Evolutionary conservation across 2,329 filamentous ascomycete species (phyloP).

Genomic region (Fusarium lateritium): DNA sequence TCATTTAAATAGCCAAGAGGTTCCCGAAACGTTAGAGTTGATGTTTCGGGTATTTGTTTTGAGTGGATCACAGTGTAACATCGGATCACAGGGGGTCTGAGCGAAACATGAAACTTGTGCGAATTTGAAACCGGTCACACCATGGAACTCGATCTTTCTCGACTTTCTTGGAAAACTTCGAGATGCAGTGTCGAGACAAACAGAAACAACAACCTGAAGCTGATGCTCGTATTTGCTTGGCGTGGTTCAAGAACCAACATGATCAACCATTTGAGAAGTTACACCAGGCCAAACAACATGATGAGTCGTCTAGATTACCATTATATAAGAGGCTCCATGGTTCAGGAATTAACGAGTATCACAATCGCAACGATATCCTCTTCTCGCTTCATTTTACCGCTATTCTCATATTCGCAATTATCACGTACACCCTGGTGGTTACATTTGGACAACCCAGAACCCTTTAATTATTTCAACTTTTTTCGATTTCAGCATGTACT

Average conservation of each 20-base stretch:
- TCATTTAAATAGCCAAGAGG: not conserved
- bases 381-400: not conserved
- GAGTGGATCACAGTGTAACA: not conserved
- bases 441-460: not conserved
- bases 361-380: conserved; percentile 4
- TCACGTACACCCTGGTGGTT: conserved; percentile 15
- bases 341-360: not conserved
- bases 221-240: not conserved
- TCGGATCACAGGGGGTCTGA: conserved; percentile 16
- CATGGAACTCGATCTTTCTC: not conserved
- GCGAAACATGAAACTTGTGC: conserved; percentile 28
- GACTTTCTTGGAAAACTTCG: not conserved
- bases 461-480: not conserved
- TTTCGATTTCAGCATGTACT: conserved; percentile 49
- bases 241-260: conserved; percentile 5
- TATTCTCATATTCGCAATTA: not conserved
- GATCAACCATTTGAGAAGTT: not conserved
- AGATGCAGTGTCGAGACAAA: not conserved
- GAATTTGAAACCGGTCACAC: not conserved
- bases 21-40: not conserved
- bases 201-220: conserved; percentile 25
- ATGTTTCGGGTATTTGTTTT: conserved; percentile 10
- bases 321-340: conserved; percentile 8
- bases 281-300: not conserved
- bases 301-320: not conserved